Evolutionary conservation across 768 basidiomycete genomes (phyloP), one percentile per base, ranked within the genome.

Genomic region (Leccinum ochraceum): DNA sequence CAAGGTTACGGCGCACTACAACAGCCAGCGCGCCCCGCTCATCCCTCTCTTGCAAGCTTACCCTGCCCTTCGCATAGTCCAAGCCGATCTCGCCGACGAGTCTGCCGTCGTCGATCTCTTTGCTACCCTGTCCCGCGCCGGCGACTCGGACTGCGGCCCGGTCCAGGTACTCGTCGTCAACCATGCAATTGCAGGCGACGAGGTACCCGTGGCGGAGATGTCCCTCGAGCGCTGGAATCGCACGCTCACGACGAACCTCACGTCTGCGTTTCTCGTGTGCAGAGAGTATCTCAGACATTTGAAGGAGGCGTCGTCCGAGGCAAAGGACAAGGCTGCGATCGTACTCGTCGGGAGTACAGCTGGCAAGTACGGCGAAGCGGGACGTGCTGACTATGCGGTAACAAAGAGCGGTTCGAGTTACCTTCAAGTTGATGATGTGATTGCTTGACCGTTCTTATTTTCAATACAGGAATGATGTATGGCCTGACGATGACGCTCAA

Each of bases 351-450:
- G 89, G 13, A 87, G 86, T 65, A 85, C 83, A 0, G 82, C 87
- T 11, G 89, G 89, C 4, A 87, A 86, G 73, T 86, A 80, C 64
- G 89, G 88, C 13, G 87, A 89, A 70, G 82, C 82, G 2, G 81
- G 80, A 3, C 81, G 87, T 66, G 82, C 81, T 0, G 86, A 88
- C 69, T 88, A 89, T 65, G 81, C 86, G 28, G 80, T 80, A 13
- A 78, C 83, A 6, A 89, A 88, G 75, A 87, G 86, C 61, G 86
- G 87, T 87, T 64, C 28, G 60, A 36, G 10, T n/a, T n/a, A 24
- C 26, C 51, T 20, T 44, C 4, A 20, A n/a, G 9, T 44, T 44
- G n/a, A 16, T 50, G 8, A n/a, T 5, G 11, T 17, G 44, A 54
- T 53, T 20, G 28, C 22, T 22, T 11, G 61, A 34, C 17, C 16